phyloP scores from a whole-genome alignment of 2,329 filamentous ascomycete genomes.

The Pseudogymnoascus sp. region DNA sequence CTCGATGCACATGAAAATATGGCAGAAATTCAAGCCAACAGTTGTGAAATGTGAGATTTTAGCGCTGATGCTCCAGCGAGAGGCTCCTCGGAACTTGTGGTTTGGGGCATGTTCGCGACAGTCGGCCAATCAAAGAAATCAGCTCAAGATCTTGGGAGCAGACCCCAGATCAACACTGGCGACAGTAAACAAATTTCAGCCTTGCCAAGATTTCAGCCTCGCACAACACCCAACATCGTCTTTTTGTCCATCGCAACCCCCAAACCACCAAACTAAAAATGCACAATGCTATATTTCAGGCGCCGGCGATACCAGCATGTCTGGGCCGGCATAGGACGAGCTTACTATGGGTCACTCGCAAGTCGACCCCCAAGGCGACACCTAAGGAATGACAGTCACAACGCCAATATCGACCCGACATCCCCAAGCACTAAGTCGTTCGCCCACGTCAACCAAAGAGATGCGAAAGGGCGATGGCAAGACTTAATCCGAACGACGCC shows the following conservation, averaged over 20 bases:
- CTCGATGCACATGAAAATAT: background rate
- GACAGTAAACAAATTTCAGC: background rate
- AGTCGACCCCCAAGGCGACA: background rate
- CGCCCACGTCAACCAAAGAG: background rate
- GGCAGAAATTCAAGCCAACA: background rate
- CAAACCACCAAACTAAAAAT: background rate
- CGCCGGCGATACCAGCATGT: background rate
- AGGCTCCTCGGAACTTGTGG: background rate
- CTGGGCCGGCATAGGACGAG: background rate
- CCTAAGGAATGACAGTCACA: background rate
- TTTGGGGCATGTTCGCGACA: too few species aligned
- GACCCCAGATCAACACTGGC: background rate
- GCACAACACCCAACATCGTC: background rate
- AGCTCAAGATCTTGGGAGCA: too few species aligned
- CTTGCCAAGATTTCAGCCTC: background rate
- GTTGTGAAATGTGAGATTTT: background rate
- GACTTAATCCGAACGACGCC: background rate
- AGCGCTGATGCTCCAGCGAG: background rate
- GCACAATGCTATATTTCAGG: background rate
- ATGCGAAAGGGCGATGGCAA: background rate
- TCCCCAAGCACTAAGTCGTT: background rate
- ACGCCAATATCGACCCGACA: background rate
- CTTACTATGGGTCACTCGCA: background rate
- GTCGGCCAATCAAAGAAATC: too few species aligned
- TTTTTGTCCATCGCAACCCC: background rate